These are phyloP conservation scores for Solanum sparsipilum DNA, from an alignment of 257 asterid species.

Conservation along the genomic window DNA sequence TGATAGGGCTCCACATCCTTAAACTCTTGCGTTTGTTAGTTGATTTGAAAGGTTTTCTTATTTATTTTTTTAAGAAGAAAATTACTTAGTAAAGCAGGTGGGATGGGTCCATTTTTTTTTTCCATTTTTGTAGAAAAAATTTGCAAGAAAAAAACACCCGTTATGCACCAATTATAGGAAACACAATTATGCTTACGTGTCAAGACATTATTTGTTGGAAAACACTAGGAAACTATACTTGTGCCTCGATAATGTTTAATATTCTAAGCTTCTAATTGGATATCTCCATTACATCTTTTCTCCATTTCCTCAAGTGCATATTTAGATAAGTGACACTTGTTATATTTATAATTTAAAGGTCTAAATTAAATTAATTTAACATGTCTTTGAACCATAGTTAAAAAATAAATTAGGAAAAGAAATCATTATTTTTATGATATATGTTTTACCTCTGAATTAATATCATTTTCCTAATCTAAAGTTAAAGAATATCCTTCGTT, in stretches of 20 bases:
- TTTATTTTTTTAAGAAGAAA: background rate
- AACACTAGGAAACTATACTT: background rate
- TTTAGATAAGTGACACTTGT: too few species aligned
- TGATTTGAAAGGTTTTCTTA: background rate
- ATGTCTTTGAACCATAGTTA: too few species aligned
- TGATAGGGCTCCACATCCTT: background rate
- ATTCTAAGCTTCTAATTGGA: background rate
- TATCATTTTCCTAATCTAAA: too few species aligned
- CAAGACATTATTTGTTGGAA: background rate
- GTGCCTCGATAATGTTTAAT: background rate
- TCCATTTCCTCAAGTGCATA: too few species aligned
- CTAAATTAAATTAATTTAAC: too few species aligned
- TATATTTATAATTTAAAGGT: too few species aligned
- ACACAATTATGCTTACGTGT: background rate
- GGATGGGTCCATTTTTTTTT: background rate
- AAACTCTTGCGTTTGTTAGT: conserved; percentile 6
- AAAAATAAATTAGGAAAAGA: too few species aligned
- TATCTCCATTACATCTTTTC: too few species aligned
- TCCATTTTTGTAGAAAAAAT: background rate
- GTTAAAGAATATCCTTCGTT: too few species aligned
- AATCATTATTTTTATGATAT: too few species aligned
- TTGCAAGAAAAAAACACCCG: background rate
- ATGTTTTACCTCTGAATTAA: too few species aligned
- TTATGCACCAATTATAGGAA: background rate
- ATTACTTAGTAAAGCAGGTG: background rate